A percentile compares a stretch with the other conserved stretches of the same genome.
These are phyloP conservation scores for Eucalyptus curtisii DNA, from an alignment of 345 rosid genomes.

Conservation along the genomic window DNA sequence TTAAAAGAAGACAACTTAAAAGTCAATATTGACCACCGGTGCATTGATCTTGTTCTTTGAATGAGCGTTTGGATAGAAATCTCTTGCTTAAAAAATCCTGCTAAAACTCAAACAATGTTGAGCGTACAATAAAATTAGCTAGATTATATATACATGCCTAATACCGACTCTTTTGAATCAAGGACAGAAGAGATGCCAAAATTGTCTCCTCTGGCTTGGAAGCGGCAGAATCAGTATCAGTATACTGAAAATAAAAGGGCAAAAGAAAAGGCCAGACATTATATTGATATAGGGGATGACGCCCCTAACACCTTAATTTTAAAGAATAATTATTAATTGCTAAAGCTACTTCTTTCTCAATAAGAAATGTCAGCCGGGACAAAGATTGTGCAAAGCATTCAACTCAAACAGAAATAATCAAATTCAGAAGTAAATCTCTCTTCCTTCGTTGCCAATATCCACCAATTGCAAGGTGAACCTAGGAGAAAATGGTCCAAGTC, in stretches of 20 bases:
- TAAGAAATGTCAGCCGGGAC: neutral
- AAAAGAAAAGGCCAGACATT: neutral
- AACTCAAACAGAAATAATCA: neutral
- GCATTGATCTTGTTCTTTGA: neutral
- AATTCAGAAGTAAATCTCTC: neutral
- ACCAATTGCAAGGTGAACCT: neutral
- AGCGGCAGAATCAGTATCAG: neutral
- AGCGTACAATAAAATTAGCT: neutral
- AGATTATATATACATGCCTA: neutral
- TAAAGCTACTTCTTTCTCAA: neutral
- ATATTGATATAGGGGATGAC: neutral
- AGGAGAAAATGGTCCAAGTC: neutral
- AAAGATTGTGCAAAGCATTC: neutral
- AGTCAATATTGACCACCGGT: neutral
- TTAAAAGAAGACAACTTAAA: neutral
- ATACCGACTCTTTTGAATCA: neutral
- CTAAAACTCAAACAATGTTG: neutral
- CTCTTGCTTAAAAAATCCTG: neutral
- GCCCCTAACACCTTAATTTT: neutral
- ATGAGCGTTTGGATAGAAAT: neutral
- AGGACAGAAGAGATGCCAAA: neutral
- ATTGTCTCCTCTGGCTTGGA: neutral
- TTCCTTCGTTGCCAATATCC: neutral
- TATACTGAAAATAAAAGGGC: neutral
- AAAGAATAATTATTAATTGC: neutral